Base-by-base conservation (phyloP, 371 early-diverging fungal genomes). In the Coemansia sp. region DNA sequence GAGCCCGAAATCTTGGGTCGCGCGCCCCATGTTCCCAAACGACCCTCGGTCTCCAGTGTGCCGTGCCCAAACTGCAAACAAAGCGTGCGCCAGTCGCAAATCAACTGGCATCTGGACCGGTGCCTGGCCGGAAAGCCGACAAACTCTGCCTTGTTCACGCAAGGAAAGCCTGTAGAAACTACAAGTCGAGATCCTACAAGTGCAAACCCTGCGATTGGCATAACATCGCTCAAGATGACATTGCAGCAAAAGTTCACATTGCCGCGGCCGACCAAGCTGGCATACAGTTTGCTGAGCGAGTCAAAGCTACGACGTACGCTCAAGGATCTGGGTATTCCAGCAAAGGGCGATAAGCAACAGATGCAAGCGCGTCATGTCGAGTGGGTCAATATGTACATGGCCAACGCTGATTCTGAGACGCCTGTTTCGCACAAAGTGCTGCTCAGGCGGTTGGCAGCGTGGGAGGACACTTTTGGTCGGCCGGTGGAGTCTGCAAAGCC, bases 281-380 rank as follows among this genome's bases (percentile, higher is more conserved):
- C 72, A 0, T 81, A 81, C 63, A 77, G 71, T 23, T 54, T 81
- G 26, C 20, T 81, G 39, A 81, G 75, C 59, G 81, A 81, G 42
- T 50, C 71, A n/a, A 75, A 80, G 68, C 70, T 81, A 18, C 80
- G 81, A 8, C 75, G 77, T 16, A 69, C 69, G 14, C 61, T 78
- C 20, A 72, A 73, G 82, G 85, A 88, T 40, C 78, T 86, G 9
- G 88, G 87, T 0, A 67, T 89, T n/a, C 72, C 86, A 7, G 62
- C 80, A 18, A 73, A 82, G 56, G 90, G 90, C 12, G 86, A 85
- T 71, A 85, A 82, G 64, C 71, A 78, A 9, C 73, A 81, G 59
- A 72, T 89, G 79, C 79, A 82, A 51, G 82, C 83, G 65, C 80
- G 90, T 0, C 88, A 89, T 57, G 78, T 80, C 11, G 88, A 89